phyloP scores from a whole-genome alignment of 805 yeast species.

The Candida suzukii region DNA sequence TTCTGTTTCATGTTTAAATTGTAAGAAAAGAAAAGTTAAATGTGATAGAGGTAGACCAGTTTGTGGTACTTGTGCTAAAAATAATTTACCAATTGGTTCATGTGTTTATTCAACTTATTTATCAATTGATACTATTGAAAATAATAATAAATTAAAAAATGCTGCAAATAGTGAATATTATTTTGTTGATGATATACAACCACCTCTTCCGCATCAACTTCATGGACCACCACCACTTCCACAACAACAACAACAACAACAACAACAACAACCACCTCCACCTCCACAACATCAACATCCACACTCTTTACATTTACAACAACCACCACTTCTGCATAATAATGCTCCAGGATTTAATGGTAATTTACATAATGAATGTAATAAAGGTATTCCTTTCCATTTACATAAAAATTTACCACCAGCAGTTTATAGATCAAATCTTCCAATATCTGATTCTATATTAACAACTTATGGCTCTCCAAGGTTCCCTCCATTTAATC shows the following conservation, averaged over 20 bases:
- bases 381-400: no score
- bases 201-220: neutral
- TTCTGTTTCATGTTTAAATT: constrained; percentile 32
- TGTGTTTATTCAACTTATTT: neutral
- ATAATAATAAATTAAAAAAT: neutral
- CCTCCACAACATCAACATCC: neutral
- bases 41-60: constrained; percentile 28
- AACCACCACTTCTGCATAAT: no score
- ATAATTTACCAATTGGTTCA: constrained; percentile 3
- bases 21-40: constrained; percentile 44
- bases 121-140: neutral
- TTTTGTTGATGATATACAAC: neutral
- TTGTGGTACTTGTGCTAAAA: constrained; percentile 25
- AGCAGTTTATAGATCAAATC: no score
- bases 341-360: no score
- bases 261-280: neutral
- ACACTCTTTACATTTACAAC: neutral
- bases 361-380: no score
- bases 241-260: neutral
- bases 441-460: no score
- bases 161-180: neutral
- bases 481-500: no score
- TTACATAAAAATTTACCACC: no score
- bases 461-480: no score
- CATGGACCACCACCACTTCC: neutral